Conservation (phyloP, 768 basidiomycete genomes). For the Gyrodon lividus region DNA sequence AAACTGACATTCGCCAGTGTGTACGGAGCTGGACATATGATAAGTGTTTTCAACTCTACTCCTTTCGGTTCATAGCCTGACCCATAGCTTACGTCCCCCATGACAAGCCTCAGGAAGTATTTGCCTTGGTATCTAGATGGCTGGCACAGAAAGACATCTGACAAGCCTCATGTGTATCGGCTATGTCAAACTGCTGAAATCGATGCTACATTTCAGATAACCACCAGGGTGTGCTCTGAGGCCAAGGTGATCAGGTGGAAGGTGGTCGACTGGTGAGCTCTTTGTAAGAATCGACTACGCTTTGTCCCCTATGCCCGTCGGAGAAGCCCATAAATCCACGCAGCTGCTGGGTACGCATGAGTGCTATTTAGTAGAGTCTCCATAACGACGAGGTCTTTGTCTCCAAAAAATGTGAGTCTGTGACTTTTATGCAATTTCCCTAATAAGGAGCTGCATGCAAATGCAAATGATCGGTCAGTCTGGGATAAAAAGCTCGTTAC, state of each 20-base stretch:
- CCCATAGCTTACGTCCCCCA: conserved; percentile 51
- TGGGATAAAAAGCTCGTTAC: background rate
- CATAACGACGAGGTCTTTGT: conserved; percentile 1
- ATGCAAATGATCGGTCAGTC: background rate
- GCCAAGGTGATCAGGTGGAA: too few species aligned
- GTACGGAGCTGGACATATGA: conserved; percentile 76
- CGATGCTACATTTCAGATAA: too few species aligned
- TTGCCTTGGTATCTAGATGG: conserved; percentile 67
- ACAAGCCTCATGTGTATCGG: conserved; percentile 7
- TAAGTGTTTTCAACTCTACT: conserved; percentile 27
- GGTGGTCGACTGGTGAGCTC: too few species aligned
- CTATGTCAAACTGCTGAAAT: conserved; percentile 1
- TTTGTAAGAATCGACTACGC: too few species aligned
- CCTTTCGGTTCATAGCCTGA: conserved; percentile 17
- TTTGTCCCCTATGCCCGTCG: too few species aligned
- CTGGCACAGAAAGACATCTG: conserved; percentile 43
- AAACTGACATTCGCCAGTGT: conserved; percentile 66
- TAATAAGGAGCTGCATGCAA: background rate
- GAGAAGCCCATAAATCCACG: too few species aligned
- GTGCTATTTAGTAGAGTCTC: background rate
- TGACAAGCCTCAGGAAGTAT: conserved; percentile 65
- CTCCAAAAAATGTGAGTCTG: background rate
- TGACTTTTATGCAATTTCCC: conserved; percentile 1
- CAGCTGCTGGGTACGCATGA: background rate
- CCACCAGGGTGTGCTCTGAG: too few species aligned